A percentile compares a stretch with the other conserved stretches of the same genome.
Evolutionary conservation across 768 basidiomycete species (phyloP).

Genomic region (Rhodotorula taiwanensis): DNA sequence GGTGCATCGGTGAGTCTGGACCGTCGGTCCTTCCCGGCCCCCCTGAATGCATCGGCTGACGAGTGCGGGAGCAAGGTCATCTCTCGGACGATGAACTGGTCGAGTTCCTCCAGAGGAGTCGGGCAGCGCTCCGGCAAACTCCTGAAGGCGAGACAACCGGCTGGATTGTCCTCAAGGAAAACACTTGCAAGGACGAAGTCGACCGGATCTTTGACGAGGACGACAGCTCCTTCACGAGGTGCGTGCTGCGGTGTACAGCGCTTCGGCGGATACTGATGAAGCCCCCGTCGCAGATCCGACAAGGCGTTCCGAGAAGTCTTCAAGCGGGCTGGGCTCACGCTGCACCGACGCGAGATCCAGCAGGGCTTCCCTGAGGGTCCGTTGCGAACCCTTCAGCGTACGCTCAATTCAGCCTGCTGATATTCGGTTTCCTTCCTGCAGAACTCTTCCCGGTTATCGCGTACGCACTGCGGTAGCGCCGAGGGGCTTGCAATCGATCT

Average conservation of each 20-base stretch:
- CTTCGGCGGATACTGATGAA: no score
- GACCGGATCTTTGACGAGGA: conserved; percentile 65
- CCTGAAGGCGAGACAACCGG: conserved; percentile 32
- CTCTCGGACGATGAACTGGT: conserved; percentile 69
- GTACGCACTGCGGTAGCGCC: conserved; percentile 19
- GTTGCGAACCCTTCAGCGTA: not conserved
- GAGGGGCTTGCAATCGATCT: no score
- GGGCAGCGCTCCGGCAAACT: conserved; percentile 53
- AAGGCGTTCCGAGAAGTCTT: conserved; percentile 72
- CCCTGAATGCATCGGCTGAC: no score
- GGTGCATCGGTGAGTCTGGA: conserved; percentile 64
- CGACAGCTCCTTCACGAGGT: conserved; percentile 89
- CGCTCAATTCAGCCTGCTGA: not conserved
- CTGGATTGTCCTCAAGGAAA: conserved; percentile 78
- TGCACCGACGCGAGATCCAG: conserved; percentile 71
- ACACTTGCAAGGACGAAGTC: conserved; percentile 57
- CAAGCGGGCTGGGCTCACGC: conserved; percentile 59
- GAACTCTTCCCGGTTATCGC: conserved; percentile 36
- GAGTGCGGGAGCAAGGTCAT: no score
- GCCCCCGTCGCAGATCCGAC: conserved; percentile 58
- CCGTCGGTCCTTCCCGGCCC: conserved; percentile 18
- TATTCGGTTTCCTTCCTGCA: not conserved
- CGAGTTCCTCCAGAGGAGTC: conserved; percentile 62
- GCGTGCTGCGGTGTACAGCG: conserved; percentile 20
- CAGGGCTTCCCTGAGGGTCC: conserved; percentile 63